Evolutionary conservation across 2,329 filamentous ascomycete genomes (phyloP).

Genomic region (Sporothrix curviconia): DNA sequence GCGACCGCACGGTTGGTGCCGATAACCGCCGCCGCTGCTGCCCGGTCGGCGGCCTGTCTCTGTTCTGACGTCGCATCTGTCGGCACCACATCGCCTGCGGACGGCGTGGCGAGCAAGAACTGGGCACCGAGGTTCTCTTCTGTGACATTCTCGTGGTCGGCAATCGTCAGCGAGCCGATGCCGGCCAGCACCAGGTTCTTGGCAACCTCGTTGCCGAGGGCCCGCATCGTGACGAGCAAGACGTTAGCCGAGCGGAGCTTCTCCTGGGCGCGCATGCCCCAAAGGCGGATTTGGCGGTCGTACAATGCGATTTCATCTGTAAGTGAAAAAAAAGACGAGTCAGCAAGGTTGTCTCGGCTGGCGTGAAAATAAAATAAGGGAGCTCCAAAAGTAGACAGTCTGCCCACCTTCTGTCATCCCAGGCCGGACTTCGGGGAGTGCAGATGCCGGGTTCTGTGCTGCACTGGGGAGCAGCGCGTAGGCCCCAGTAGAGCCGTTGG

Average conservation of each 20-base stretch:
- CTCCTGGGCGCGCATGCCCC: conserved; percentile 93
- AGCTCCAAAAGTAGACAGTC: not conserved
- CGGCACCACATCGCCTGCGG: conserved; percentile 24
- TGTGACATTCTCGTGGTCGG: conserved; percentile 69
- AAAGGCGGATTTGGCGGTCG: conserved; percentile 92
- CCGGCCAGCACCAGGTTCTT: conserved; percentile 96
- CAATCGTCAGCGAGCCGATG: conserved; percentile 80
- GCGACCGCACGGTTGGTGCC: conserved; percentile 82
- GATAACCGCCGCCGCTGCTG: conserved; percentile 60
- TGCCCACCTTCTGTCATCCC: conserved; percentile 15
- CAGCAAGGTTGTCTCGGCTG: too few relatives aligned
- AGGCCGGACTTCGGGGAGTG: not conserved
- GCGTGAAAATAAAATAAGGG: not conserved
- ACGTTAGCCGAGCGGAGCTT: conserved; percentile 86
- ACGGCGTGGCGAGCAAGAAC: conserved; percentile 61
- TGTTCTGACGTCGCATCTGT: conserved; percentile 69
- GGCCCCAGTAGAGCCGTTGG: not conserved
- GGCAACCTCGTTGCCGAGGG: conserved; percentile 86
- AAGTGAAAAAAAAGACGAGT: too few relatives aligned
- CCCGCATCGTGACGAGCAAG: conserved; percentile 80
- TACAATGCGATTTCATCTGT: conserved; percentile 98
- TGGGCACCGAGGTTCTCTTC: conserved; percentile 75
- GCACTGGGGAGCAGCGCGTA: not conserved
- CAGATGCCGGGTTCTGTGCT: not conserved
- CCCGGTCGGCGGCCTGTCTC: conserved; percentile 73